Conservation (phyloP, 2,329 filamentous ascomycete genomes). For the Pestalotiopsis sp. region DNA sequence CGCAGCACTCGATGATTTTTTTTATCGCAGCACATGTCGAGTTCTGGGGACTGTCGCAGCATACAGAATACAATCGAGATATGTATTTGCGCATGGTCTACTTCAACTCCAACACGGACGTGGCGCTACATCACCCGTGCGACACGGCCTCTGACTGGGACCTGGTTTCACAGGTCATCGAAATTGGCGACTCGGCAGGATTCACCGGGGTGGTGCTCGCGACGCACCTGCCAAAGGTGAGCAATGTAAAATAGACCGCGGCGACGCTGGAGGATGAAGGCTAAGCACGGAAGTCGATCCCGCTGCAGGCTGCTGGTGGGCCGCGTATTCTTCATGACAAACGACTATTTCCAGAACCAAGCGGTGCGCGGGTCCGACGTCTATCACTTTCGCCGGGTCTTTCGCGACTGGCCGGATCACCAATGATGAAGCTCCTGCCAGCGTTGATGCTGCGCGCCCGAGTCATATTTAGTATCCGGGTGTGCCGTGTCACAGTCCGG, state of each 20-base stretch:
- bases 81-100: not conserved
- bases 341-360: conserved; percentile 4
- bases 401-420: too few species aligned
- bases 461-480: too few species aligned
- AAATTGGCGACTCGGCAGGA: not conserved
- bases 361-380: not conserved
- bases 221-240: not conserved
- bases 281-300: not conserved
- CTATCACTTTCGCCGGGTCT: not conserved
- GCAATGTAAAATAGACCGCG: not conserved
- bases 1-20: not conserved
- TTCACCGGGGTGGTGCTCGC: not conserved
- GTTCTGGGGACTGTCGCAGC: not conserved
- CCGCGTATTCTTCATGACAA: not conserved
- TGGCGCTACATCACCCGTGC: not conserved
- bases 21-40: not conserved
- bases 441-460: too few species aligned
- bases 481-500: too few species aligned
- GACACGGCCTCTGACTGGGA: not conserved
- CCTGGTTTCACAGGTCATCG: not conserved
- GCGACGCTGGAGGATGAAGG: not conserved
- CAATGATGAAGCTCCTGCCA: too few species aligned
- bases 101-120: not conserved
- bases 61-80: not conserved
- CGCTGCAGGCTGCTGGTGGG: not conserved